Conservation (phyloP, 2,329 filamentous ascomycete genomes). For the Cadophora malorum region DNA sequence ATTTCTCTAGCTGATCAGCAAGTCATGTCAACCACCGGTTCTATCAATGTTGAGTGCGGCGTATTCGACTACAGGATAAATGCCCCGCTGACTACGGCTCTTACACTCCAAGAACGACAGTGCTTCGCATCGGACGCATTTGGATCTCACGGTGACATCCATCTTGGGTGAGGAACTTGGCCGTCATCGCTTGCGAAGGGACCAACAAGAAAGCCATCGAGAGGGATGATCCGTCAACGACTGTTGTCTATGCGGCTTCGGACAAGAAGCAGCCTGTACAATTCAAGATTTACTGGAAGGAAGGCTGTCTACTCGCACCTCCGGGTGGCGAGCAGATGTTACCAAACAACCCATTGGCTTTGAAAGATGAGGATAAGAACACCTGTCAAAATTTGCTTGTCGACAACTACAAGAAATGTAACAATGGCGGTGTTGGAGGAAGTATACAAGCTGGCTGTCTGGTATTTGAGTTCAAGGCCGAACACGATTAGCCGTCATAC, state of each 20-base stretch:
- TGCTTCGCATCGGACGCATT: neutral
- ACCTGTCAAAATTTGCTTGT: neutral
- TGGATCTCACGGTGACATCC: slow-evolving; percentile 13
- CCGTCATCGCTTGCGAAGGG: neutral
- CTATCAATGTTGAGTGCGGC: neutral
- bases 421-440: slow-evolving; percentile 2
- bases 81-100: neutral
- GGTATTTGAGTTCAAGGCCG: slow-evolving; percentile 5
- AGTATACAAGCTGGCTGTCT: slow-evolving; percentile 12
- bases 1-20: neutral
- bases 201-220: neutral
- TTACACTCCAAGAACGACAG: neutral
- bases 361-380: neutral
- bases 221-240: neutral
- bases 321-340: slow-evolving; percentile 1
- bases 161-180: neutral
- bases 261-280: slow-evolving; percentile 11
- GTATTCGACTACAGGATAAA: slow-evolving; percentile 13
- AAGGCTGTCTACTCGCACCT: slow-evolving; percentile 8
- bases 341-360: neutral
- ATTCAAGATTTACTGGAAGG: slow-evolving; percentile 15
- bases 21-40: slow-evolving; percentile 9
- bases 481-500: neutral
- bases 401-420: slow-evolving; percentile 17
- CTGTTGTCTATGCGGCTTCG: neutral